Evolutionary conservation across 768 basidiomycete genomes (phyloP).

Genomic region (Mycena rosella): DNA sequence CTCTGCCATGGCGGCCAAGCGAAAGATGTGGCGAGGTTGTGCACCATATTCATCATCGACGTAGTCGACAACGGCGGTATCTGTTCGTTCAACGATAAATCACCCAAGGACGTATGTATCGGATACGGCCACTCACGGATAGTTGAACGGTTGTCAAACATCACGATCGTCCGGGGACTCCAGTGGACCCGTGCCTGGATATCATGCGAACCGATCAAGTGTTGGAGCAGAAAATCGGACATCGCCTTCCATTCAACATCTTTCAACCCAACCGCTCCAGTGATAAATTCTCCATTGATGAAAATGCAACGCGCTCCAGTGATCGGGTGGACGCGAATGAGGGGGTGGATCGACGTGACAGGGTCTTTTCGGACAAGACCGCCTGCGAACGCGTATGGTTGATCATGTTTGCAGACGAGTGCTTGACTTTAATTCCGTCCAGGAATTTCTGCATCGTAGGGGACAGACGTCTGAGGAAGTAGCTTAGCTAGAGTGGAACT

Average conservation of each 20-base stretch:
- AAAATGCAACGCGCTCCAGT: conserved; percentile 43
- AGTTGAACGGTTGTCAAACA: conserved; percentile 34
- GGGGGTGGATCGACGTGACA: conserved; percentile 43
- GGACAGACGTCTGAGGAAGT: conserved; percentile 25
- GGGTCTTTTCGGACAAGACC: conserved; percentile 47
- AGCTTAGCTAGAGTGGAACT: neutral
- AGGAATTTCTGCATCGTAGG: conserved; percentile 32
- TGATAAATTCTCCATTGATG: conserved; percentile 47
- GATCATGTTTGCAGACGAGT: conserved; percentile 44
- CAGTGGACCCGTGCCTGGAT: conserved; percentile 44
- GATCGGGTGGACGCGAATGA: conserved; percentile 48
- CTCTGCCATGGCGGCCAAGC: conserved; percentile 38
- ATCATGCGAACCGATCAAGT: conserved; percentile 42
- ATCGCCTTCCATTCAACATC: conserved; percentile 43
- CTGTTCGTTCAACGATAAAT: conserved; percentile 9
- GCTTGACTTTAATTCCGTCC: conserved; percentile 37
- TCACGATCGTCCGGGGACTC: conserved; percentile 41
- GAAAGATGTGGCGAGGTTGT: conserved; percentile 34
- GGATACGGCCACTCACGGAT: conserved; percentile 20
- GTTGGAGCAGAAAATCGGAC: conserved; percentile 42
- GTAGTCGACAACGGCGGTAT: conserved; percentile 34
- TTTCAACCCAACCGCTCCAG: conserved; percentile 42
- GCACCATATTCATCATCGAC: conserved; percentile 28
- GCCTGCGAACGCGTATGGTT: conserved; percentile 38
- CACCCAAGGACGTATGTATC: neutral